These are phyloP conservation scores for Xeromyces bisporus DNA, from an alignment of 495 filamentous ascomycete species.

Conservation along the genomic window DNA sequence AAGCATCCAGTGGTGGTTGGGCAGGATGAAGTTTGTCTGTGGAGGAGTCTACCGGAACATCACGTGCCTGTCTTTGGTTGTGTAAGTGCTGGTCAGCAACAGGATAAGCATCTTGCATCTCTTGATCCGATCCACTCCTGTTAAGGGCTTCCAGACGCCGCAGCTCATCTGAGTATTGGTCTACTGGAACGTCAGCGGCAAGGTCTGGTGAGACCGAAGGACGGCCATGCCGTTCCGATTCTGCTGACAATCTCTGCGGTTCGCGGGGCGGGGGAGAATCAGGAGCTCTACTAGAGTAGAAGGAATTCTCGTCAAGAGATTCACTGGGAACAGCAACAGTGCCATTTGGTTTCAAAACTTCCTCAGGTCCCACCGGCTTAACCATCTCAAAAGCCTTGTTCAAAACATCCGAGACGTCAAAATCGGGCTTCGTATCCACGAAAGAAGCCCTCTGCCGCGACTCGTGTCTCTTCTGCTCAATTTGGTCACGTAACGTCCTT, in stretches of 20 bases:
- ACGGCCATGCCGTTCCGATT: conserved; percentile 5
- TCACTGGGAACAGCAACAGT: conserved; percentile 45
- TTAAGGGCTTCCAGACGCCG: conserved; percentile 31
- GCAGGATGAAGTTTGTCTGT: conserved; percentile 9
- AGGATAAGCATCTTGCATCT: conserved; percentile 31
- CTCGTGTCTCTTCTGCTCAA: conserved; percentile 46
- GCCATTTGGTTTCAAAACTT: conserved; percentile 33
- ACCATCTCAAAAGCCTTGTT: conserved; percentile 55
- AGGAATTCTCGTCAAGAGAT: conserved; percentile 84
- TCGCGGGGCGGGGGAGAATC: conserved; percentile 26
- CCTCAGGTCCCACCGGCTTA: conserved; percentile 40
- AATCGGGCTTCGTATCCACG: conserved; percentile 46
- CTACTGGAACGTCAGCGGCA: conserved; percentile 11
- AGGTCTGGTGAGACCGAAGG: conserved; percentile 9
- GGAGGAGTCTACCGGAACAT: conserved; percentile 6
- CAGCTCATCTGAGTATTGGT: conserved; percentile 29
- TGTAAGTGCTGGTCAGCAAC: conserved; percentile 23
- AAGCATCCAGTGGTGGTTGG: conserved; percentile 11
- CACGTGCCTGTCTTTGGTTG: conserved; percentile 15
- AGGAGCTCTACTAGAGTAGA: conserved; percentile 70
- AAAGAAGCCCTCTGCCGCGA: conserved; percentile 34
- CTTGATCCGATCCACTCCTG: conserved; percentile 27
- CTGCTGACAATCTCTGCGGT: conserved; percentile 16
- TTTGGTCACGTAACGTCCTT: conserved; percentile 52
- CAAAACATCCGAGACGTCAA: conserved; percentile 62